Percentiles rank a stretch among this genome's conserved stretches.
These are phyloP conservation scores for Cladosporium halotolerans DNA, from an alignment of 2,329 filamentous ascomycete species.

Conservation along the genomic window DNA sequence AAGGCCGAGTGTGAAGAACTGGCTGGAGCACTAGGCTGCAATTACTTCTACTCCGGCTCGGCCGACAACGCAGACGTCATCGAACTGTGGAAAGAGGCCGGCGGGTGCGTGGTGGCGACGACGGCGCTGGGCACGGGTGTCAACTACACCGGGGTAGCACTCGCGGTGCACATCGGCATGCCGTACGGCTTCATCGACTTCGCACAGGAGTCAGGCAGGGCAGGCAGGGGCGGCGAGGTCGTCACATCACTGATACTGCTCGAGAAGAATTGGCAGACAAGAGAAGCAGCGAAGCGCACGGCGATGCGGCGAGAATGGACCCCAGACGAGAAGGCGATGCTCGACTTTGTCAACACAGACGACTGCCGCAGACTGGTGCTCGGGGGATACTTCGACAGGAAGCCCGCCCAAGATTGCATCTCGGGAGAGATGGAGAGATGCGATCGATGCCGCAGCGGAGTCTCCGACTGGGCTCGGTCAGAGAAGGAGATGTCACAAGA, in stretches of 20 bases:
- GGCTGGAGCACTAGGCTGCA: constrained; percentile 10
- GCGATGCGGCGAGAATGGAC: background rate
- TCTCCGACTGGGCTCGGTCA: background rate
- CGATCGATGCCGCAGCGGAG: constrained; percentile 4
- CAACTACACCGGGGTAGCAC: constrained; percentile 16
- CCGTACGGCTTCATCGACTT: constrained; percentile 16
- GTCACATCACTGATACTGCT: constrained; percentile 12
- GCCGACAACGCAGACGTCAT: constrained; percentile 12
- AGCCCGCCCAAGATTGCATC: background rate
- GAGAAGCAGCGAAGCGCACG: background rate
- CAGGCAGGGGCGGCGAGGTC: constrained; percentile 13
- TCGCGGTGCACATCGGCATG: constrained; percentile 12
- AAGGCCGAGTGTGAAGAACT: constrained; percentile 15
- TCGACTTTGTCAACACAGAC: constrained; percentile 1
- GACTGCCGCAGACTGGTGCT: background rate
- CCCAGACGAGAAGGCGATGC: background rate
- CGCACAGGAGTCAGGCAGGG: constrained; percentile 14
- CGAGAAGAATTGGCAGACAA: background rate
- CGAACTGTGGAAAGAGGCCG: constrained; percentile 11
- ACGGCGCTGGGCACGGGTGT: constrained; percentile 18
- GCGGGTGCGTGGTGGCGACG: constrained; percentile 19
- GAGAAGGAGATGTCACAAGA: background rate
- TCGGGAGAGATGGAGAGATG: constrained; percentile 1
- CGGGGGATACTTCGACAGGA: constrained; percentile 2
- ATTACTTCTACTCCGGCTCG: constrained; percentile 14